phyloP scores from a whole-genome alignment of 1,284 basidiomycete genomes.

The Ustilago lituana region DNA sequence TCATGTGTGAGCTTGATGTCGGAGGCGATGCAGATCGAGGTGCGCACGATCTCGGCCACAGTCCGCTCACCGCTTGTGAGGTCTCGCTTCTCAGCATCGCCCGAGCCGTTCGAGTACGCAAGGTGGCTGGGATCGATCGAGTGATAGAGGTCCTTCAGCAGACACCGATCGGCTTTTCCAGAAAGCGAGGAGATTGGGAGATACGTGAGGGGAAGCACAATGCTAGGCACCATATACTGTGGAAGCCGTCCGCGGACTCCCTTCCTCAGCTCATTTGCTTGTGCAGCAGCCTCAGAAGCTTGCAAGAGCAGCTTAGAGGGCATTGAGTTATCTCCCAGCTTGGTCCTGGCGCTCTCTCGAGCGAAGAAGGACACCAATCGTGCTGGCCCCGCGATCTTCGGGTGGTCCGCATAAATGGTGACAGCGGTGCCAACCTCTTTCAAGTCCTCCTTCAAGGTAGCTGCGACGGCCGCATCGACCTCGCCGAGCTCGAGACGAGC shows the following conservation, averaged over 20 bases:
- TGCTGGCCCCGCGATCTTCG: conserved; percentile 28
- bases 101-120: not conserved
- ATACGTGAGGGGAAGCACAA: conserved; percentile 45
- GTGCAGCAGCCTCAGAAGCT: conserved; percentile 10
- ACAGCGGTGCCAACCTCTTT: conserved; percentile 21
- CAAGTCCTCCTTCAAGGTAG: conserved; percentile 12
- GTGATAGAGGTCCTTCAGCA: conserved; percentile 42
- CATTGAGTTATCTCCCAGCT: conserved; percentile 1
- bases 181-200: conserved; percentile 58
- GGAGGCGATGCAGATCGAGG: conserved; percentile 15
- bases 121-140: conserved; percentile 12
- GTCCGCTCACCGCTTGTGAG: conserved; percentile 28
- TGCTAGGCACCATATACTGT: conserved; percentile 61
- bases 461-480: conserved; percentile 45
- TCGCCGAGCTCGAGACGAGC: conserved; percentile 64
- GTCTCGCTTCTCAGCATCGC: conserved; percentile 7
- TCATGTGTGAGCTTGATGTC: conserved; percentile 19
- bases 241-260: conserved; percentile 37
- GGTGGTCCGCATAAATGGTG: conserved; percentile 47
- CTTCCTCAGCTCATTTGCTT: conserved; percentile 15
- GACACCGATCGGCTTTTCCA: conserved; percentile 53
- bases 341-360: conserved; percentile 12
- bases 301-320: conserved; percentile 7
- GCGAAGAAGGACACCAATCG: conserved; percentile 53
- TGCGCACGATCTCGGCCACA: conserved; percentile 32